These are phyloP conservation scores for Leishmania tarentolae DNA, from an alignment of 208 protist species.

Conservation along the genomic window DNA sequence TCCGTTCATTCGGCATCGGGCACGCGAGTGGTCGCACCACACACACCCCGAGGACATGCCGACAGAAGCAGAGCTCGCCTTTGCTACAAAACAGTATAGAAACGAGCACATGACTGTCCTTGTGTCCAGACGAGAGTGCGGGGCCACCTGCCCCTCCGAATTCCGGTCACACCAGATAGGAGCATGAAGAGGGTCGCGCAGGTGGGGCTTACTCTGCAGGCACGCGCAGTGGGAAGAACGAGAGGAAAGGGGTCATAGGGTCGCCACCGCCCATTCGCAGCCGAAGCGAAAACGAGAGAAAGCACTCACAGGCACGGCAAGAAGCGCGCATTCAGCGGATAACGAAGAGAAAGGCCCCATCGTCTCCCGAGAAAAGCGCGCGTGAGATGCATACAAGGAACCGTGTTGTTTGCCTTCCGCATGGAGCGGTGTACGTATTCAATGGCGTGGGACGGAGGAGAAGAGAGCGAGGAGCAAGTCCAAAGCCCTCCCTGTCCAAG, in stretches of 20 bases:
- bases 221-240: neutral
- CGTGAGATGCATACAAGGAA: no score
- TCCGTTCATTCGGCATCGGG: neutral
- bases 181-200: neutral
- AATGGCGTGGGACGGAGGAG: no score
- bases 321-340: neutral
- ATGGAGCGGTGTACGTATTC: no score
- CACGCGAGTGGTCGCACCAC: neutral
- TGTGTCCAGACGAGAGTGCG: neutral
- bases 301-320: neutral
- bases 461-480: no score
- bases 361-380: no score
- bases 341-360: no score
- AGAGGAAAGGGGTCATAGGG: neutral
- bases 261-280: neutral
- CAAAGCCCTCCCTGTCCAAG: no score
- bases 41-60: neutral
- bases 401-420: no score
- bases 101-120: neutral
- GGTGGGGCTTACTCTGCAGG: neutral
- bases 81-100: neutral
- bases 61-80: neutral
- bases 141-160: no score
- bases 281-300: neutral
- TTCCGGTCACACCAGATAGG: neutral